Percentiles rank a stretch among this genome's conserved stretches.
phyloP scores from a whole-genome alignment of 2,329 filamentous ascomycete species.

The Beauveria bassiana region DNA sequence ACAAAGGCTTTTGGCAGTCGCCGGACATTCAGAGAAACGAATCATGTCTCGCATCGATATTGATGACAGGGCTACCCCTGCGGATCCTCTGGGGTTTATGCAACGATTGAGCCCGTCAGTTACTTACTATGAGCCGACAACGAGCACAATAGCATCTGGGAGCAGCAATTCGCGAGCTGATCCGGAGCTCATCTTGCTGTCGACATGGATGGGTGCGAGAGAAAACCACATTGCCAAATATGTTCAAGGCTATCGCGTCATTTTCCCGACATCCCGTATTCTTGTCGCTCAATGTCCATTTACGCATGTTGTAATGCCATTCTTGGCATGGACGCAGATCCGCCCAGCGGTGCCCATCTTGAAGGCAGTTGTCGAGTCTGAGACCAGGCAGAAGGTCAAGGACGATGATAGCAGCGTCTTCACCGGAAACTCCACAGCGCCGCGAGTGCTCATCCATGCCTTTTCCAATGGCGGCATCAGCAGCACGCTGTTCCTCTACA shows the following conservation, averaged over 20 bases:
- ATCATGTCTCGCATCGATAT: background rate
- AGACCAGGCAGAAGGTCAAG: background rate
- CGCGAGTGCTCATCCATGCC: conserved; percentile 36
- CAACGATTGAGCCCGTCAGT: conserved; percentile 27
- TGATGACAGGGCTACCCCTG: background rate
- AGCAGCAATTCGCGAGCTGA: conserved; percentile 13
- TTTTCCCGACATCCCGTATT: conserved; percentile 38
- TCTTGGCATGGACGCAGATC: conserved; percentile 25
- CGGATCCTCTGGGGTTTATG: conserved; percentile 4
- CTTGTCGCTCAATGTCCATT: conserved; percentile 38
- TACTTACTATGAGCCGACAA: conserved; percentile 25
- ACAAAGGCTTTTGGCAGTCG: background rate
- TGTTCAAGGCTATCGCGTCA: conserved; percentile 33
- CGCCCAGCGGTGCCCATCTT: conserved; percentile 33
- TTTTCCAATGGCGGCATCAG: conserved; percentile 47
- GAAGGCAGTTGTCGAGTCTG: conserved; percentile 22
- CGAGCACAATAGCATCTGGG: background rate
- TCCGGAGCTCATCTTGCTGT: conserved; percentile 40
- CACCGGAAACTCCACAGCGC: background rate
- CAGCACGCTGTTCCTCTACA: conserved; percentile 31
- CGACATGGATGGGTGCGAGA: conserved; percentile 44
- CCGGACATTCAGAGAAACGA: background rate
- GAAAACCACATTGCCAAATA: conserved; percentile 46
- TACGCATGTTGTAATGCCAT: conserved; percentile 27
- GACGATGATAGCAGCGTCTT: conserved; percentile 12